These are phyloP conservation scores for Leishmania arabica DNA, from an alignment of 208 protist genomes.

Conservation along the genomic window DNA sequence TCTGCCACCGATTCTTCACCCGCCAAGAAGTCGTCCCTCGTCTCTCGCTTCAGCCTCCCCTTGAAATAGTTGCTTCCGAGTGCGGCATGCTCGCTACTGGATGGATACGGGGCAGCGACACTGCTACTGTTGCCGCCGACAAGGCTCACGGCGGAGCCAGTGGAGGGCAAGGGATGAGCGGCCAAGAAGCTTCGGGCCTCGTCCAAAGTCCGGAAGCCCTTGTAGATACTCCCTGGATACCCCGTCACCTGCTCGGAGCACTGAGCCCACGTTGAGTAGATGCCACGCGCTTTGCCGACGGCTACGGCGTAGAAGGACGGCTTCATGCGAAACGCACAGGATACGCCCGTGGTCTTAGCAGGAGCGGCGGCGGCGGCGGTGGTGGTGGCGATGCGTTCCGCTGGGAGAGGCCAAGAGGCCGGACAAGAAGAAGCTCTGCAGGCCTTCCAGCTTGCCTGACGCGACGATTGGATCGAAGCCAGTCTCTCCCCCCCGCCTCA, in stretches of 20 bases:
- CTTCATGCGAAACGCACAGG: slow-evolving; percentile 12
- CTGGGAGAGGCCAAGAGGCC: not conserved
- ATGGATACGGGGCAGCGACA: not conserved
- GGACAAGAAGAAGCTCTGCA: not conserved
- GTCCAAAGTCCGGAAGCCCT: slow-evolving; percentile 59
- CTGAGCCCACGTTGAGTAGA: slow-evolving; percentile 81
- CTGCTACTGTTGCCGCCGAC: not conserved
- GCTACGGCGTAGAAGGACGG: slow-evolving; percentile 80
- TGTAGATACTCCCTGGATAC: slow-evolving; percentile 67
- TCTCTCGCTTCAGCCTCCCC: not conserved
- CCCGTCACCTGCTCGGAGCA: slow-evolving; percentile 70
- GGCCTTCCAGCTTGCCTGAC: not conserved
- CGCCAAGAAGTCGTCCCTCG: not conserved
- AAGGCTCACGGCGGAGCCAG: not conserved
- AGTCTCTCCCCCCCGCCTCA: not conserved
- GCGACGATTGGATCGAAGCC: not conserved
- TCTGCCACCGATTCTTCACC: not conserved
- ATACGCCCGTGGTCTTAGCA: not conserved
- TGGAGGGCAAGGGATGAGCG: not conserved
- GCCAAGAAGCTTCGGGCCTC: slow-evolving; percentile 63
- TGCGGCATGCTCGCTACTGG: not conserved
- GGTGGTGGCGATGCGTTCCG: not conserved
- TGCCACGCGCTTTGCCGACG: slow-evolving; percentile 53
- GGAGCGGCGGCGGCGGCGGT: not conserved
- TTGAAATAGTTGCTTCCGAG: not conserved